phyloP scores from a whole-genome alignment of 306 rosid species.

The Vicia villosa region DNA sequence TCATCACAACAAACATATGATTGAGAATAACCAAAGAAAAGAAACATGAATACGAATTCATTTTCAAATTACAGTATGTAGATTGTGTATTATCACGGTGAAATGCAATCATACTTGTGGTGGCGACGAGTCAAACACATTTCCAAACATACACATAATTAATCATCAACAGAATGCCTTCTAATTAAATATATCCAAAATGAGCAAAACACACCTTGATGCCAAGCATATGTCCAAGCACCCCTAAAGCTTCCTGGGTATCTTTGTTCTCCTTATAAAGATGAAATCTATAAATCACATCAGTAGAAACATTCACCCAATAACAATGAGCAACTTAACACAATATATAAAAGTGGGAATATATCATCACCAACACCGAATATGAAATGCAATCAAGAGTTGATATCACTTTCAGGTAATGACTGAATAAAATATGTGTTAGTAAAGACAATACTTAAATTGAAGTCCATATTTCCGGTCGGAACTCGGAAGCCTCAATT shows the following conservation, averaged over 20 bases:
- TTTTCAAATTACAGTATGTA: neutral
- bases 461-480: too few relatives aligned
- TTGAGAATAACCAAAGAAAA: conserved; percentile 13
- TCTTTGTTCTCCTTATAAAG: conserved; percentile 96
- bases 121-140: neutral
- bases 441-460: too few relatives aligned
- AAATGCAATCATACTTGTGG: neutral
- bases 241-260: conserved; percentile 88
- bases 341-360: conserved; percentile 4
- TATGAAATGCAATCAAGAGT: conserved; percentile 19
- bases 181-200: conserved; percentile 8
- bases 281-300: conserved; percentile 66
- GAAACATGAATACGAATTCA: neutral
- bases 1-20: conserved; percentile 12
- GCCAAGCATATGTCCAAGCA: conserved; percentile 87
- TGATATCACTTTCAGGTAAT: conserved; percentile 22
- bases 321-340: conserved; percentile 28
- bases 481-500: too few relatives aligned
- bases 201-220: conserved; percentile 62
- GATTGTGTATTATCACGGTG: neutral
- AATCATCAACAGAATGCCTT: conserved; percentile 22
- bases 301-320: conserved; percentile 28
- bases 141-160: neutral
- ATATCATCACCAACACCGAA: conserved; percentile 16
- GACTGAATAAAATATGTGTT: too few relatives aligned